Evolutionary conservation across 202 grass and related monocot species (phyloP).

Genomic region (Elaeis oleifera): DNA sequence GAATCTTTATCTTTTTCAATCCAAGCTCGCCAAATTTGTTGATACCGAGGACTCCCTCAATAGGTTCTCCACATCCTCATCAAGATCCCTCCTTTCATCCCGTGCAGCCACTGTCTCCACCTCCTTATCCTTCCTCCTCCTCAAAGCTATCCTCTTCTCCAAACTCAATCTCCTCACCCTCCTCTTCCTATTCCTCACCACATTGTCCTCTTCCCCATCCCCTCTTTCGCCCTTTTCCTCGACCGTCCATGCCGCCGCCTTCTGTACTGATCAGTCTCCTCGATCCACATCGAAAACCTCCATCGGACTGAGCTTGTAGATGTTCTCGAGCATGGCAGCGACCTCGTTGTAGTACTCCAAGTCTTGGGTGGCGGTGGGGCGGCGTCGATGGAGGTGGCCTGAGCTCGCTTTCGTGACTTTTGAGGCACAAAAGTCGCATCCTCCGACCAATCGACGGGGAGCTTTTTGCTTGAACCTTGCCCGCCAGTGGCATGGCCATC

Average conservation of each 20-base stretch:
- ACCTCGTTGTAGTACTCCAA: conserved; percentile 66
- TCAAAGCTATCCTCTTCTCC: conserved; percentile 27
- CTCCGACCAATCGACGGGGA: no score
- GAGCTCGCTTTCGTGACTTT: conserved; percentile 17
- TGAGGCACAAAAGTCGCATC: background rate
- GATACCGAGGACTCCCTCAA: conserved; percentile 46
- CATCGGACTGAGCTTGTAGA: conserved; percentile 81
- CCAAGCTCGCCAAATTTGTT: conserved; percentile 58
- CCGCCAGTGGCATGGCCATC: no score
- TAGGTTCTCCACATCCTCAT: conserved; percentile 49
- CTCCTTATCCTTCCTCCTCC: conserved; percentile 9
- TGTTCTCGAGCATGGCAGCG: conserved; percentile 70
- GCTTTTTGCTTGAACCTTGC: no score
- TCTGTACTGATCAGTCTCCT: conserved; percentile 12
- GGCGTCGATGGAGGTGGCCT: background rate
- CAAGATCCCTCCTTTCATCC: conserved; percentile 12
- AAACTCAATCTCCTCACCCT: conserved; percentile 51
- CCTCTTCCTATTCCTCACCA: conserved; percentile 45
- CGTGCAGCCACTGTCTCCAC: background rate
- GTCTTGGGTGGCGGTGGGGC: background rate
- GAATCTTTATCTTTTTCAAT: conserved; percentile 88
- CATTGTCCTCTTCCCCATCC: conserved; percentile 22
- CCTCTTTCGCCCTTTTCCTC: conserved; percentile 23
- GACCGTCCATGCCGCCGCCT: conserved; percentile 24
- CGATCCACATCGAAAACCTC: conserved; percentile 25